Base-by-base conservation (phyloP, 305 asterid species). In the Solanum hybrid region DNA sequence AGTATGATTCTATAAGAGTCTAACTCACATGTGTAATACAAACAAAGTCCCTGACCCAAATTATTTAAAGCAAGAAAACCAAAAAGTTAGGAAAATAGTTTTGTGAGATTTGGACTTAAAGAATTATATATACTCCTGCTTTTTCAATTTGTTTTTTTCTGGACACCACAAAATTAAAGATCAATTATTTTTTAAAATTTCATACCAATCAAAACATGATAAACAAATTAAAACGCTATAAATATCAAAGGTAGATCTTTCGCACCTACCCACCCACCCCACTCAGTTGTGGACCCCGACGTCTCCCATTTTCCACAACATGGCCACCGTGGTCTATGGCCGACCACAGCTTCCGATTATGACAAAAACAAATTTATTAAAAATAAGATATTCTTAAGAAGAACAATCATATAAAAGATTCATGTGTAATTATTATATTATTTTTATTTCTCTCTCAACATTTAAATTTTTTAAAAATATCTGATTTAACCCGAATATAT, bases 1-100 rank as follows among this genome's bases (percentile, higher is more conserved):
- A 70, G n/a, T 90, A 77, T 87, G 87, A 79, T 77, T 90, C 79
- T 84, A 85, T 72, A 87, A 15, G 51, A 20, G 86, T 90, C 91
- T 76, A 78, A 83, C 15, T 82, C 91, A 85, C 89, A 81, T 89
- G 79, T 78, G 75, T 6, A 90, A 77, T 77, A 77, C 81, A 17
- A 87, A 76, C 38, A 57, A 83, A 88, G 86, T 85, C 89, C 10
- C 75, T 68, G 65, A 22, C 41, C 39, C 6, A 73, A 11, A 37
- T 38, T 78, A 68, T 73, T 34, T 77, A 68, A 33, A 87, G 72
- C 27, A 17, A 57, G 68, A 36, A 20, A 61, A 38, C 61, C 20
- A 29, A 41, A 31, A 13, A 32, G 4, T n/a, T 26, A 7, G n/a
- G 34, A 34, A 82, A 51, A 20, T 33, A 45, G 17, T 12, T 51